These are phyloP conservation scores for Sphenostylis stenocarpa DNA, from an alignment of 306 rosid genomes.

Conservation along the genomic window DNA sequence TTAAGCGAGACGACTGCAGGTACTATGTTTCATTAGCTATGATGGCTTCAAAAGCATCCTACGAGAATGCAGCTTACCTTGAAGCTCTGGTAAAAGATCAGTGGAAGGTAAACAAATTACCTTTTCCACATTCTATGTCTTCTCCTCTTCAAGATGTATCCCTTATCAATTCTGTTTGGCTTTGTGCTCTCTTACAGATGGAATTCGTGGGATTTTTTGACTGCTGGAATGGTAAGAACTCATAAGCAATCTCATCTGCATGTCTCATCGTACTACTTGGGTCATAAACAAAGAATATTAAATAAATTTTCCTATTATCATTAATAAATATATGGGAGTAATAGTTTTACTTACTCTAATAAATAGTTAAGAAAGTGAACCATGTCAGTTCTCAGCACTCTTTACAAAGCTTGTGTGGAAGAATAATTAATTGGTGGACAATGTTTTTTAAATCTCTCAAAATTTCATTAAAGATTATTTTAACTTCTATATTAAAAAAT, in stretches of 20 bases:
- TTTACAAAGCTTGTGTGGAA: too few species aligned
- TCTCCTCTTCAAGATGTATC: not conserved
- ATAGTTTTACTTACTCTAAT: too few species aligned
- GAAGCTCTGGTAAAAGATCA: constrained; percentile 32
- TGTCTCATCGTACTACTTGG: too few species aligned
- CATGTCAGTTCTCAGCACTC: too few species aligned
- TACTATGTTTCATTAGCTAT: constrained; percentile 48
- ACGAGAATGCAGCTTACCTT: constrained; percentile 59
- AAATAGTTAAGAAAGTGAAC: too few species aligned
- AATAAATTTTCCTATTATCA: too few species aligned
- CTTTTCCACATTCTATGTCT: not conserved
- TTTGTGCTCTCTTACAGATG: constrained; percentile 48
- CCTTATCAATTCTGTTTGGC: not conserved
- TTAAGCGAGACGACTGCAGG: constrained; percentile 45
- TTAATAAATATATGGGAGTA: too few species aligned
- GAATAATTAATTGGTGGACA: too few species aligned
- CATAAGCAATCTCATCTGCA: not conserved
- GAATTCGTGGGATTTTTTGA: constrained; percentile 60
- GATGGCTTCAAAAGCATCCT: constrained; percentile 70
- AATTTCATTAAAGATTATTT: too few species aligned
- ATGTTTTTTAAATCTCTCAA: too few species aligned
- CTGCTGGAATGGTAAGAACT: constrained; percentile 73
- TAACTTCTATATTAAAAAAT: too few species aligned
- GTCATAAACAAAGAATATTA: too few species aligned
- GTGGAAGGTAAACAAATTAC: constrained; percentile 51